Evolutionary conservation across 2,329 filamentous ascomycete species (phyloP).

Genomic region (Curvularia sp.): DNA sequence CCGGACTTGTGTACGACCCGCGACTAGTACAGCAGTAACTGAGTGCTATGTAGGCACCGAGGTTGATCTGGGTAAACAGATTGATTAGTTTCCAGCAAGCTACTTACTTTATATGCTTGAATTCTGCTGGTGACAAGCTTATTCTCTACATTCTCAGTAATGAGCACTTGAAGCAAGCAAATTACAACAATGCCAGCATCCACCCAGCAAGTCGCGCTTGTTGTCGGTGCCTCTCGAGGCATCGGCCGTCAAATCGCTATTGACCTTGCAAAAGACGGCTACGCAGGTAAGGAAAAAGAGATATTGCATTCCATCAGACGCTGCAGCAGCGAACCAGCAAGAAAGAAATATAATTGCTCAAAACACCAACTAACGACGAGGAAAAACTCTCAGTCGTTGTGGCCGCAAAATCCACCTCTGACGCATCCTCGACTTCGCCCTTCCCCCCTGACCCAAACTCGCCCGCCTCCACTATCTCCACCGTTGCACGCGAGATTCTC

Average conservation of each 20-base stretch:
- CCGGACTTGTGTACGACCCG: constrained; percentile 7
- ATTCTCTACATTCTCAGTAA: background rate
- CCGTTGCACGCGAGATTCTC: constrained; percentile 76
- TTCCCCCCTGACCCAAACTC: constrained; percentile 83
- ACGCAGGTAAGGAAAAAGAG: constrained; percentile 63
- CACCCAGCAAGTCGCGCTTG: constrained; percentile 66
- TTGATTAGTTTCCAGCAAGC: constrained; percentile 4
- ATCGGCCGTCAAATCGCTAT: constrained; percentile 83
- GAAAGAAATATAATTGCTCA: background rate
- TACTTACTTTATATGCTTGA: background rate
- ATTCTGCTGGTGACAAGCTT: background rate
- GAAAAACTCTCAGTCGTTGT: constrained; percentile 68
- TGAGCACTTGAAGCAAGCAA: constrained; percentile 5
- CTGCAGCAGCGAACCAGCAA: background rate
- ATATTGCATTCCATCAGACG: background rate
- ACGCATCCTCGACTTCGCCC: constrained; percentile 62
- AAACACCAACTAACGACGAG: background rate
- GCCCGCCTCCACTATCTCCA: constrained; percentile 76
- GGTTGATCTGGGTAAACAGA: background rate
- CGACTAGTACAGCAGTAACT: background rate
- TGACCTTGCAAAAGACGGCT: constrained; percentile 74
- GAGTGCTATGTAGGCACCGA: background rate
- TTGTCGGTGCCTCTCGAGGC: constrained; percentile 79
- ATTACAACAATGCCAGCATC: constrained; percentile 13
- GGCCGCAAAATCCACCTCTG: constrained; percentile 75